Base-by-base conservation (phyloP, 768 basidiomycete species). In the Psilocybe cubensis region DNA sequence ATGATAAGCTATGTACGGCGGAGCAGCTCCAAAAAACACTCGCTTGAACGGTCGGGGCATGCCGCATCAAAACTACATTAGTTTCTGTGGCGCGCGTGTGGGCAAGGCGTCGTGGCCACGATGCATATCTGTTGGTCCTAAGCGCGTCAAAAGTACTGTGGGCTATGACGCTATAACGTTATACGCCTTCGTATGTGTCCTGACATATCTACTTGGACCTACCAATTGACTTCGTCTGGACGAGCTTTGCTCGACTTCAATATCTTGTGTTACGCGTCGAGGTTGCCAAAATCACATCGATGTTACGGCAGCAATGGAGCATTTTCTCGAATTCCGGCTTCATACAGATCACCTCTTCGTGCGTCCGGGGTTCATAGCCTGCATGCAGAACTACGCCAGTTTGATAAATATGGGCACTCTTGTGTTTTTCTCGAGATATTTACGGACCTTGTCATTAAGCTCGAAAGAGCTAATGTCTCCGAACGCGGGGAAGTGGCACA, bases 361-460 rank as follows among this genome's bases (percentile, higher is more conserved):
- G 17, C 18, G 23, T 41, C 40, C 38, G 21, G 28, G 29, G 29
- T 17, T 47, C 38, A 46, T 29, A 45, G n/a, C 6, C 46, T 54
- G 53, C 23, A 54, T 14, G 12, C 21, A n/a, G n/a, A n/a, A n/a
- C 50, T 52, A 17, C 49, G 25, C 41, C 45, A 31, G 31, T 38
- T 23, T 50, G 58, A 49, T 52, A 41, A 45, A 64, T 60, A 63
- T 64, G 63, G 65, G 58, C 48, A 62, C 48, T 56, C 51, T 66
- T 66, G 61, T 64, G 57, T 62, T 66, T n/a, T 46, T 57, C 40
- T 42, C 54, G 45, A 48, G 54, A 55, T 57, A 64, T 62, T 57
- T 63, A 47, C 63, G 65, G 63, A 63, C 54, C 63, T 61, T 64
- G 18, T 35, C 31, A 46, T 33, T 44, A 46, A 51, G 40, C 33